phyloP scores from a whole-genome alignment of 202 grass and related monocot genomes.

The Carex sylvatica region DNA sequence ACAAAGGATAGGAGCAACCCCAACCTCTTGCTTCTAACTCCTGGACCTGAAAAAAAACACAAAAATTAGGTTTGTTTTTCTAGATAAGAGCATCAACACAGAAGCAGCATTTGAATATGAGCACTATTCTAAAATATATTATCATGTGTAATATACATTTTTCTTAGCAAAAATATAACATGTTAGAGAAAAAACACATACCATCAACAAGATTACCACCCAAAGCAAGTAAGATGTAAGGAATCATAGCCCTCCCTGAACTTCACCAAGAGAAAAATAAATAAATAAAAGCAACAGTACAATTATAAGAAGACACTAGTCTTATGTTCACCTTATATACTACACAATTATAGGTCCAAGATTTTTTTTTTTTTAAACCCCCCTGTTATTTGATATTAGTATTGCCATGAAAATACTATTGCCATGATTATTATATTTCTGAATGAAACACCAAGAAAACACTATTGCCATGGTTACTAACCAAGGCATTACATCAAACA shows the following conservation, averaged over 20 bases:
- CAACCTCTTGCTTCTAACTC: constrained; percentile 87
- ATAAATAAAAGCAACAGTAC: background rate
- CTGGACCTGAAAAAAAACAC: constrained; percentile 57
- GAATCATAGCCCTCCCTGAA: constrained; percentile 98
- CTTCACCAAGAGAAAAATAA: constrained; percentile 23
- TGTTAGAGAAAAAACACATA: constrained; percentile 38
- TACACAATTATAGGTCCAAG: background rate
- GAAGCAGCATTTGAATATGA: constrained; percentile 13
- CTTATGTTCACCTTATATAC: background rate
- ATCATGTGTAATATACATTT: background rate
- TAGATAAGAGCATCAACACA: background rate
- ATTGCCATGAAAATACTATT: too few species aligned
- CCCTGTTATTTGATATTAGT: too few species aligned
- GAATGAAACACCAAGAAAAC: too few species aligned
- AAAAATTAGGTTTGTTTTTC: background rate
- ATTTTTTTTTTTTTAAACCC: background rate
- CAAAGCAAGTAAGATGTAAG: constrained; percentile 95
- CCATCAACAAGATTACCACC: constrained; percentile 97
- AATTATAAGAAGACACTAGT: background rate
- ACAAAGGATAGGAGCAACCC: too few species aligned
- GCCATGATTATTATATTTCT: too few species aligned
- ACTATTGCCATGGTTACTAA: too few species aligned
- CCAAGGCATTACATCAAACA: too few species aligned
- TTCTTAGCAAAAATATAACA: background rate
- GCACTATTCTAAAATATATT: background rate